Evolutionary conservation across 2,329 filamentous ascomycete species (phyloP).

Genomic region (Xylariales sp.): DNA sequence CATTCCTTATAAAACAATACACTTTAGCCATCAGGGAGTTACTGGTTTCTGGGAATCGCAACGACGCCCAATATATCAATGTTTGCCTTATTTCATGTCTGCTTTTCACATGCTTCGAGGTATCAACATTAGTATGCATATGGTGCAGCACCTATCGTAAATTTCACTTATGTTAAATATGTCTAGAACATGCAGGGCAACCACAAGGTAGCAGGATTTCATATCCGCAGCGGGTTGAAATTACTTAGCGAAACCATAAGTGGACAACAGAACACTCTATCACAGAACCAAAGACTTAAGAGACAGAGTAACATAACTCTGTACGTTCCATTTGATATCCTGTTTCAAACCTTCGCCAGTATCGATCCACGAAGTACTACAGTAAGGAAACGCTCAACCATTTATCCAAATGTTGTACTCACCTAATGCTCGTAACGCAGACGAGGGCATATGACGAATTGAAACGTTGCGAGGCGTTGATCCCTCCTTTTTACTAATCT

Average conservation of each 20-base stretch:
- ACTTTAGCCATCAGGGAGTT: constrained; percentile 7
- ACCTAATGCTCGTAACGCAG: constrained; percentile 2
- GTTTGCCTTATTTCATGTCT: constrained; percentile 8
- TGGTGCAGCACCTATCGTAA: too few relatives aligned
- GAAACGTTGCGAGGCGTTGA: background rate
- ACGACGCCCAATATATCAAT: constrained; percentile 1
- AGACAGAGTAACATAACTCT: background rate
- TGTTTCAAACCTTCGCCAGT: constrained; percentile 3
- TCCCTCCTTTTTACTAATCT: too few relatives aligned
- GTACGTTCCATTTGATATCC: constrained; percentile 5
- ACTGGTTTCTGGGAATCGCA: background rate
- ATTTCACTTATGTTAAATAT: background rate
- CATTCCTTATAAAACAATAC: constrained; percentile 7
- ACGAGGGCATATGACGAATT: constrained; percentile 1
- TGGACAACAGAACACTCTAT: background rate
- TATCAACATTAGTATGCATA: too few relatives aligned
- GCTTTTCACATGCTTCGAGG: constrained; percentile 8
- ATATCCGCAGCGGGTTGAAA: constrained; percentile 5
- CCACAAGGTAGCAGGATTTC: constrained; percentile 3
- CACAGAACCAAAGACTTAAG: constrained; percentile 2
- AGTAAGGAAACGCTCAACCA: too few relatives aligned
- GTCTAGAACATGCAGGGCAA: constrained; percentile 5
- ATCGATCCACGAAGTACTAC: constrained; percentile 2
- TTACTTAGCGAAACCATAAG: constrained; percentile 5
- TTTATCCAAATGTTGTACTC: too few relatives aligned